phyloP scores from a whole-genome alignment of 2,329 filamentous ascomycete species.

The Calonectria hongkongensis region DNA sequence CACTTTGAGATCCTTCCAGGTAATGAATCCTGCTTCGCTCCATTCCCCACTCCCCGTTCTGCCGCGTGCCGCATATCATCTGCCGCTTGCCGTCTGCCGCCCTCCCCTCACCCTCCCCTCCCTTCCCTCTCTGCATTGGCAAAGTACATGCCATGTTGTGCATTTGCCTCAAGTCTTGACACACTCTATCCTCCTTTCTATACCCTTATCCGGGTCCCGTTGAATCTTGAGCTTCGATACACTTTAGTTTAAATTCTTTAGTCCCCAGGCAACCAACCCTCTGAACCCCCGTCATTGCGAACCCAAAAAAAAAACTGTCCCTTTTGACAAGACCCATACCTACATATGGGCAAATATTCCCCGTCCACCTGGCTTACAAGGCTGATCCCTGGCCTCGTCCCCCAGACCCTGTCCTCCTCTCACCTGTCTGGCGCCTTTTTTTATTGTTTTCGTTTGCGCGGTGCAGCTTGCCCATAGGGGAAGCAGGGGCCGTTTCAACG shows the following conservation, averaged over 20 bases:
- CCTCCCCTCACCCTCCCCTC: neutral
- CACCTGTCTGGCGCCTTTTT: slow-evolving; percentile 27
- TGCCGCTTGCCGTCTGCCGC: slow-evolving; percentile 25
- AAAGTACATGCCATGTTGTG: slow-evolving; percentile 13
- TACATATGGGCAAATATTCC: slow-evolving; percentile 36
- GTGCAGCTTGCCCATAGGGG: slow-evolving; percentile 33
- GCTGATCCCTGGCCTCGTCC: slow-evolving; percentile 32
- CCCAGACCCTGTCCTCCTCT: slow-evolving; percentile 19
- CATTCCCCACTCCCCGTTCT: slow-evolving; percentile 26
- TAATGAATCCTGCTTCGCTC: slow-evolving; percentile 18
- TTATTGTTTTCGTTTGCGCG: slow-evolving; percentile 15
- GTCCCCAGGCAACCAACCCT: slow-evolving; percentile 24
- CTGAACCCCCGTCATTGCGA: slow-evolving; percentile 20
- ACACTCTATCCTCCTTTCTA: slow-evolving; percentile 2
- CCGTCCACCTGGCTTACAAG: slow-evolving; percentile 27
- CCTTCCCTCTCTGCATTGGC: neutral
- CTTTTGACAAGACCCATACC: slow-evolving; percentile 15
- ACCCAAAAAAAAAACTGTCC: slow-evolving; percentile 18
- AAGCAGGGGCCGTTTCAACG: slow-evolving; percentile 33
- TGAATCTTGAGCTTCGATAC: slow-evolving; percentile 29
- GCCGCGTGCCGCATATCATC: slow-evolving; percentile 22
- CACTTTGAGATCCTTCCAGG: slow-evolving; percentile 11
- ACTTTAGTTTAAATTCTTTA: slow-evolving; percentile 34
- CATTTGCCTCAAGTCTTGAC: slow-evolving; percentile 18
- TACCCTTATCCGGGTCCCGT: slow-evolving; percentile 20